Conservation (phyloP, 1,284 basidiomycete genomes). For the Ganoderma boninense region DNA sequence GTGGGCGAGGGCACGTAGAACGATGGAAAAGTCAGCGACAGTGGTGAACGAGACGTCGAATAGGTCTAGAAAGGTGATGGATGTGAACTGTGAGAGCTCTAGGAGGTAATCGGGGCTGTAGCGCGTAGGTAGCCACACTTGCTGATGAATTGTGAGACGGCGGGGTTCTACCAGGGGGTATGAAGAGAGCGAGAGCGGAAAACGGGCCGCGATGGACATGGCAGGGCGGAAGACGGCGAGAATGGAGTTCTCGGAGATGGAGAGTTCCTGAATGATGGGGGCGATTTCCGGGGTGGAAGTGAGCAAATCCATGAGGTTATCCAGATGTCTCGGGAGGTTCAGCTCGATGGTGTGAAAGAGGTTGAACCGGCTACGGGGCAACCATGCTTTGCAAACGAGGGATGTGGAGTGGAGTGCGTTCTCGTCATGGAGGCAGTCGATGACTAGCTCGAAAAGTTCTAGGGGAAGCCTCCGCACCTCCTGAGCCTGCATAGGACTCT, state of each 20-base stretch:
- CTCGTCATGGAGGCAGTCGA: constrained; percentile 31
- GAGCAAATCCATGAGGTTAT: constrained; percentile 23
- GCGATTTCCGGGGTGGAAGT: constrained; percentile 21
- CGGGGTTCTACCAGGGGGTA: constrained; percentile 12
- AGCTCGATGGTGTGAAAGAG: constrained; percentile 31
- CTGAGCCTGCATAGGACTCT: not conserved
- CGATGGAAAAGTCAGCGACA: constrained; percentile 24
- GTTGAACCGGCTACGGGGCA: constrained; percentile 29
- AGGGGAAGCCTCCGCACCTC: constrained; percentile 18
- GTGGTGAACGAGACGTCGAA: constrained; percentile 26
- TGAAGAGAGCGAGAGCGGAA: constrained; percentile 16
- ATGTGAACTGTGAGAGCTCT: constrained; percentile 17
- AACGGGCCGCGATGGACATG: constrained; percentile 19
- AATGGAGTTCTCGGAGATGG: constrained; percentile 28
- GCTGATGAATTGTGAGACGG: constrained; percentile 19
- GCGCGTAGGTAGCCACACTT: constrained; percentile 25
- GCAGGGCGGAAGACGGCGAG: constrained; percentile 25
- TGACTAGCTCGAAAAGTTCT: constrained; percentile 31
- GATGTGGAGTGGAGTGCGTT: constrained; percentile 23
- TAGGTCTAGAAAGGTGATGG: constrained; percentile 25
- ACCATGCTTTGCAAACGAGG: constrained; percentile 30
- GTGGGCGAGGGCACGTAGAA: constrained; percentile 17
- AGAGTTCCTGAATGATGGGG: constrained; percentile 24
- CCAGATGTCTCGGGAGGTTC: constrained; percentile 14
- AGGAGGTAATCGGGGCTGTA: constrained; percentile 24